A percentile compares a stretch with the other conserved stretches of the same genome.
phyloP scores from a whole-genome alignment of 2,329 filamentous ascomycete genomes.

The Sporothrix dimorphospora region DNA sequence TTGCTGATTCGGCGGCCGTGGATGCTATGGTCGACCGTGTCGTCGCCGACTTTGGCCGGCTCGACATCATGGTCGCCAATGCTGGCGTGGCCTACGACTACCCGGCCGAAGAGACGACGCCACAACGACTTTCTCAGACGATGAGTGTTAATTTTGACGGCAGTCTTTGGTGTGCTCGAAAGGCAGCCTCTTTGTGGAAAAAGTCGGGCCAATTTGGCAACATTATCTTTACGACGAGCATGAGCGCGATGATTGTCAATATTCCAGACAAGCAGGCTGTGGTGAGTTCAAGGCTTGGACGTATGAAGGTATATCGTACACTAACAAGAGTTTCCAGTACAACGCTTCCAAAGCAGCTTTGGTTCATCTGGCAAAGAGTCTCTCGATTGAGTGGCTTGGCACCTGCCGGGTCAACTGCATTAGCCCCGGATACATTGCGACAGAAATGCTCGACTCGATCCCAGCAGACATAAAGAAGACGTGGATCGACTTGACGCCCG shows the following conservation, averaged over 20 bases:
- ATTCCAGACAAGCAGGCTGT: constrained; percentile 73
- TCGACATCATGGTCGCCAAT: constrained; percentile 80
- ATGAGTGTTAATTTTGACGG: constrained; percentile 3
- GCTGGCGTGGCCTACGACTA: constrained; percentile 52
- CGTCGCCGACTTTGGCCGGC: constrained; percentile 68
- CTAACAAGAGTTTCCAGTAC: constrained; percentile 46
- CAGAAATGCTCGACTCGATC: not conserved
- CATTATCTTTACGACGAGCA: constrained; percentile 77
- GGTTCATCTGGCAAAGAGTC: not conserved
- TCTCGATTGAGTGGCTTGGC: not conserved
- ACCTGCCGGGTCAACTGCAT: constrained; percentile 2
- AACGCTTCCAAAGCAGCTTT: constrained; percentile 66
- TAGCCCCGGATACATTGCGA: not conserved
- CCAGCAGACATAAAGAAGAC: not conserved
- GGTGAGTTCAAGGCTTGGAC: not conserved
- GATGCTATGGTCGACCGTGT: constrained; percentile 54
- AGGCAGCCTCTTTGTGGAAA: constrained; percentile 40
- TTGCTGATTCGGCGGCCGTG: constrained; percentile 51
- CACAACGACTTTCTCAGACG: not conserved
- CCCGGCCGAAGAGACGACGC: not conserved
- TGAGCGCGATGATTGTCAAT: constrained; percentile 77
- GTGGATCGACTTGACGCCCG: not conserved
- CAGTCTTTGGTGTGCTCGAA: constrained; percentile 40
- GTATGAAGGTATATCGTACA: too few relatives aligned
- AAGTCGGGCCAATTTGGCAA: constrained; percentile 53